Conservation (phyloP, 805 yeast species). For the Pichia manshurica region DNA sequence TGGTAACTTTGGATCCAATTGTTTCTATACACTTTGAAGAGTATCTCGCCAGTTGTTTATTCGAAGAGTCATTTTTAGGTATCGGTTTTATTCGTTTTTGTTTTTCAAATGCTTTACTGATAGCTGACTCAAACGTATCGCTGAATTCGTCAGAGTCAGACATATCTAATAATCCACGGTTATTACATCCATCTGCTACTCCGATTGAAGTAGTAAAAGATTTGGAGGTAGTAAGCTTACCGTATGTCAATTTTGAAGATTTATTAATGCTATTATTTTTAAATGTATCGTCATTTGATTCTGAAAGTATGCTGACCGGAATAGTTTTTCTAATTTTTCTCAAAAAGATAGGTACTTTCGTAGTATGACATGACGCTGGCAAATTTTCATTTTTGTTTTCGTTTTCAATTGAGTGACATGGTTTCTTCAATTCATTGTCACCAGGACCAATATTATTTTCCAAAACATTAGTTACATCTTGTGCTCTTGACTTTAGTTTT, state of each 20-base stretch:
- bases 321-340: background rate
- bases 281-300: too few relatives aligned
- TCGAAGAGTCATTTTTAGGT: background rate
- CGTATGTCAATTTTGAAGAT: background rate
- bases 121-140: conserved; percentile 7
- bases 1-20: background rate
- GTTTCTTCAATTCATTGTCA: background rate
- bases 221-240: background rate
- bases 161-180: background rate
- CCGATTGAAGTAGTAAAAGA: background rate
- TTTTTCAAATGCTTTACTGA: background rate
- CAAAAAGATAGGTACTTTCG: conserved; percentile 4
- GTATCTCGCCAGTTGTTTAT: background rate
- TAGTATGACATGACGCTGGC: background rate
- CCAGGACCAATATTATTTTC: too few relatives aligned
- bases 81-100: conserved; percentile 1
- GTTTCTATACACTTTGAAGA: background rate
- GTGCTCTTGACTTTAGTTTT: too few relatives aligned
- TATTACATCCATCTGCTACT: background rate
- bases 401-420: too few relatives aligned
- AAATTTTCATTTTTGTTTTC: background rate
- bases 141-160: conserved; percentile 5
- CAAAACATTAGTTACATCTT: too few relatives aligned
- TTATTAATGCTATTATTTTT: too few relatives aligned
- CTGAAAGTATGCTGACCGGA: background rate